phyloP scores from a whole-genome alignment of 306 rosid genomes.

The Leucaena leucocephala region DNA sequence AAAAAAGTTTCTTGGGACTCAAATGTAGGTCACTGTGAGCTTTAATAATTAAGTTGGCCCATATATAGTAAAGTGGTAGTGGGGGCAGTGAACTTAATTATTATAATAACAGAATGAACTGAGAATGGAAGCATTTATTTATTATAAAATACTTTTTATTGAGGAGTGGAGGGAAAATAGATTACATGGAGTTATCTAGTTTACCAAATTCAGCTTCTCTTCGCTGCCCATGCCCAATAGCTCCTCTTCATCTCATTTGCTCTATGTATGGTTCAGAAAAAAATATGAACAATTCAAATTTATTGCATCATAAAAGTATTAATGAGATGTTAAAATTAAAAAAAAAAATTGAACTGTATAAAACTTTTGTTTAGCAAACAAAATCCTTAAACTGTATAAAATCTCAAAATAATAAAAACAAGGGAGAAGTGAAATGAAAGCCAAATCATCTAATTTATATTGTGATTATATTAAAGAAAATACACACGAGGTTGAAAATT shows the following conservation, averaged over 20 bases:
- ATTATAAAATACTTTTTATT: neutral
- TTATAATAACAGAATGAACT: neutral
- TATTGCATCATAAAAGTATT: neutral
- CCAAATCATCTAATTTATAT: neutral
- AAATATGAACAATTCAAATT: neutral
- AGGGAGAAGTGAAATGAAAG: neutral
- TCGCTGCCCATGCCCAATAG: neutral
- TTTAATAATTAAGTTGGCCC: neutral
- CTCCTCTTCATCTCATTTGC: neutral
- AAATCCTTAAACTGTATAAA: neutral
- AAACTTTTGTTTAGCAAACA: no score
- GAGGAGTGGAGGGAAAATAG: neutral
- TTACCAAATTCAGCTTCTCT: neutral
- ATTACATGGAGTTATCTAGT: neutral
- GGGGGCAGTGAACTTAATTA: no score
- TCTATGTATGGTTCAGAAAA: neutral
- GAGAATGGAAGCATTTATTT: neutral
- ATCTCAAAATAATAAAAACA: no score
- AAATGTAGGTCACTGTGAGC: neutral
- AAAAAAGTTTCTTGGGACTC: neutral
- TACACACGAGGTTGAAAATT: neutral
- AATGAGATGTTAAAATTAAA: neutral
- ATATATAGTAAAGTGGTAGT: neutral
- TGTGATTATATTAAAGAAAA: neutral
- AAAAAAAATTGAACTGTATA: no score